phyloP scores from a whole-genome alignment of 768 basidiomycete genomes.

The Glaciozyma antarctica region DNA sequence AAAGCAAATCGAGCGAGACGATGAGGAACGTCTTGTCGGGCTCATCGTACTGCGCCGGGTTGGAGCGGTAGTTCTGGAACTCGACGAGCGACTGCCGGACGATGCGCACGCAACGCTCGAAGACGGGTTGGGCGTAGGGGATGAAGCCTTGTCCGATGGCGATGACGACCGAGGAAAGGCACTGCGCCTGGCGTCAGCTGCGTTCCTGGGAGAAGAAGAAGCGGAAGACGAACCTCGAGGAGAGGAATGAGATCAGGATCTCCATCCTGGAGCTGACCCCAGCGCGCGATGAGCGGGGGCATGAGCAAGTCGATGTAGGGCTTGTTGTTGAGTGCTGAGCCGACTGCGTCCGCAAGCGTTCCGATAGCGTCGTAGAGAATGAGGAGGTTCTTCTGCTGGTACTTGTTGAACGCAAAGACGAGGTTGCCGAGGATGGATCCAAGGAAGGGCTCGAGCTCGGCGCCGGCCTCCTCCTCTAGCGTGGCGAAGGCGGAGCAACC shows the following conservation, averaged over 20 bases:
- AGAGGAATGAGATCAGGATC: slow-evolving; percentile 89
- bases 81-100: slow-evolving; percentile 71
- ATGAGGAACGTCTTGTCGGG: slow-evolving; percentile 97
- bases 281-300: slow-evolving; percentile 83
- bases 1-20: slow-evolving; percentile 91
- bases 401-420: slow-evolving; percentile 92
- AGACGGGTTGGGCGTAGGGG: slow-evolving; percentile 81
- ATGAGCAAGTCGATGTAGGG: slow-evolving; percentile 87
- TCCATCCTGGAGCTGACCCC: slow-evolving; percentile 81
- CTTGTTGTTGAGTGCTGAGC: slow-evolving; percentile 71
- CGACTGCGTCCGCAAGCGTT: slow-evolving; percentile 93
- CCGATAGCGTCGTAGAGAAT: slow-evolving; percentile 99
- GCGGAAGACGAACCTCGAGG: slow-evolving; percentile 62
- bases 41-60: slow-evolving; percentile 64
- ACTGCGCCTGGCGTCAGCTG: slow-evolving; percentile 48
- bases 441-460: slow-evolving; percentile 80
- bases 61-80: slow-evolving; percentile 79
- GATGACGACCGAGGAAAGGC: slow-evolving; percentile 92
- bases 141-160: slow-evolving; percentile 83
- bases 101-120: slow-evolving; percentile 78
- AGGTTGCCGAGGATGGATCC: slow-evolving; percentile 90
- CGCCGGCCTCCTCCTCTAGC: slow-evolving; percentile 91
- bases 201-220: not conserved
- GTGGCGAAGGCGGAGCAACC: slow-evolving; percentile 98
- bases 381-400: slow-evolving; percentile 98